These are phyloP conservation scores for Carex scoparia DNA, from an alignment of 176 grass and related monocot genomes.

Conservation along the genomic window DNA sequence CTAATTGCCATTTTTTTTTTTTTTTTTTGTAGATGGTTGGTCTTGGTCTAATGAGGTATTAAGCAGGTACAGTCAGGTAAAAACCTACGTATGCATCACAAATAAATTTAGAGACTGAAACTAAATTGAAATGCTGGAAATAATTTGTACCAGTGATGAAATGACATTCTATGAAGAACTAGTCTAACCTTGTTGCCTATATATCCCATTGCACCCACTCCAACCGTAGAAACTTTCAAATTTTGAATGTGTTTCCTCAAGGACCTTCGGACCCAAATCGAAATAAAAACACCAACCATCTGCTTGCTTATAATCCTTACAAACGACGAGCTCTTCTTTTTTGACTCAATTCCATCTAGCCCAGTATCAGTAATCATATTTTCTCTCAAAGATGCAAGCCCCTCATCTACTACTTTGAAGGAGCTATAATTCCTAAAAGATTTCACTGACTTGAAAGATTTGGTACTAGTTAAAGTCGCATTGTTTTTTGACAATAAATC, in stretches of 20 bases:
- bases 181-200: conserved; percentile 80
- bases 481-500: conserved; percentile 43
- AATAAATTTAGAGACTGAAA: neutral
- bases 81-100: neutral
- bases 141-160: neutral
- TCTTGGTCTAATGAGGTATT: neutral
- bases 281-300: conserved; percentile 83
- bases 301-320: conserved; percentile 91
- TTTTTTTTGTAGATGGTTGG: neutral
- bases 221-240: conserved; percentile 83
- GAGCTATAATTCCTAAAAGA: conserved; percentile 41
- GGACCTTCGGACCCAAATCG: conserved; percentile 63
- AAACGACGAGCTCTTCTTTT: conserved; percentile 58
- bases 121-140: neutral
- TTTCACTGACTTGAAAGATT: conserved; percentile 44
- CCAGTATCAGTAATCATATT: conserved; percentile 31
- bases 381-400: conserved; percentile 12
- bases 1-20: neutral
- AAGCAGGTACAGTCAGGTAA: neutral
- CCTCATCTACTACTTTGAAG: conserved; percentile 11
- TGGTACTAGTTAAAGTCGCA: conserved; percentile 10
- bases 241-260: conserved; percentile 74
- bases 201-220: conserved; percentile 96
- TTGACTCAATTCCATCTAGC: conserved; percentile 20
- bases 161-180: neutral